Evolutionary conservation across 257 asterid genomes (phyloP), one percentile per base, ranked within the genome.

Genomic region (Hygrophila difformis): DNA sequence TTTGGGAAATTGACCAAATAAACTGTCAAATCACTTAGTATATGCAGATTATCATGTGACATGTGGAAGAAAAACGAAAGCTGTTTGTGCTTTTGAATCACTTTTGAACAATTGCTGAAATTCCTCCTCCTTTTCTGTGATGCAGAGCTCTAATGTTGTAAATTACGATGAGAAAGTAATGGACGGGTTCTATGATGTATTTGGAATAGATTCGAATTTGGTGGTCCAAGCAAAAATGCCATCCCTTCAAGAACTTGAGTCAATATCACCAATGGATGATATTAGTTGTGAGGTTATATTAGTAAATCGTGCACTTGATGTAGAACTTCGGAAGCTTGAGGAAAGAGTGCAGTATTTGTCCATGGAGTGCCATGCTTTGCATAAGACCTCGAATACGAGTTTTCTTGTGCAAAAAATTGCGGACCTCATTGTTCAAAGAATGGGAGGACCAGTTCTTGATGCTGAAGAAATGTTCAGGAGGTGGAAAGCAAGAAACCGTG

Each of bases 391-490:
- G 49, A 63, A 67, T 46, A 66, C 74, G 50, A 73, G 71, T 53
- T 59, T 72, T 44, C 68, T 76, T 31, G 81, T 83, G 62, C 89
- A 86, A 71, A 83, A 74, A 72, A 83, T 91, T 29, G 91, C 97
- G 18, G 71, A 74, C 33, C 72, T 87, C 57, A 77, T 91, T 57
- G 97, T 87, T 52, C 70, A 69, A 56, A 83, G 73, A 63, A 74
- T 91, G 94, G 97, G 97, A 38, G 97, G 97, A 49, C 89, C 95
- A 53, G 97, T 91, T 44, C 67, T 55, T 67, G 92, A 86, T 64
- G 94, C 84, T 36, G 95, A 91, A 63, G 97, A 81, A 49, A 76
- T 91, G 79, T 71, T 71, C 57, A 73, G 76, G 67, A 83, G 77
- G 65, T 91, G 95, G 94, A 72, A 71, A 36, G 70, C 68, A 54